Conservation (phyloP, 371 early-diverging fungal species). For the Apophysomyces trapeziformis region DNA sequence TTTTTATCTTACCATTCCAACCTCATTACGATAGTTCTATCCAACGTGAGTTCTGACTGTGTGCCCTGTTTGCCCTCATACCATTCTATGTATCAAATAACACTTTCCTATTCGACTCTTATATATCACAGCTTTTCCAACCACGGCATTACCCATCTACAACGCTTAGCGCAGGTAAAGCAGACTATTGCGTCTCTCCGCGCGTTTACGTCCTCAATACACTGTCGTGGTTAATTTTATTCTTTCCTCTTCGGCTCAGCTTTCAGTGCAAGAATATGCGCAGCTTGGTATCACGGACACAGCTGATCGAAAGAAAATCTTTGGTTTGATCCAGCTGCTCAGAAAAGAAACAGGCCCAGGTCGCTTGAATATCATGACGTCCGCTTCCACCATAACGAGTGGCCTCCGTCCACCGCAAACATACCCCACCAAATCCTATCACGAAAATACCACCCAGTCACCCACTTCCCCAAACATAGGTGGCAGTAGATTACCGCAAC, state of each 20-base stretch:
- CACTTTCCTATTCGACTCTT: background rate
- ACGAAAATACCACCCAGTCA: slow-evolving; percentile 12
- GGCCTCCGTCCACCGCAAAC: slow-evolving; percentile 36
- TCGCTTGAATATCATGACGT: slow-evolving; percentile 19
- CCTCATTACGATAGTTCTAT: background rate
- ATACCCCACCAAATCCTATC: slow-evolving; percentile 1
- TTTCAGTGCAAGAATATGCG: slow-evolving; percentile 86
- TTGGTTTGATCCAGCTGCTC: slow-evolving; percentile 67
- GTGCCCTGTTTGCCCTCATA: background rate
- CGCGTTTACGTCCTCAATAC: slow-evolving; percentile 2
- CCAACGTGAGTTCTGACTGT: background rate
- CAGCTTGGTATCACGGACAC: slow-evolving; percentile 78
- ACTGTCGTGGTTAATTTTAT: slow-evolving; percentile 3
- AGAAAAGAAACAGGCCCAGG: slow-evolving; percentile 38
- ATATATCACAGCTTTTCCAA: slow-evolving; percentile 52
- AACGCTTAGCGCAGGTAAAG: slow-evolving; percentile 59
- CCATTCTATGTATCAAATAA: background rate
- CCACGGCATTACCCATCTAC: slow-evolving; percentile 65
- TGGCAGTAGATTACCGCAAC: slow-evolving; percentile 17
- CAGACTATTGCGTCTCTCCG: background rate
- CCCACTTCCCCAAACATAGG: slow-evolving; percentile 12
- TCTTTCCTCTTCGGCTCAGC: slow-evolving; percentile 35
- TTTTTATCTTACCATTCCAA: background rate
- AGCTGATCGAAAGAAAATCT: slow-evolving; percentile 78
- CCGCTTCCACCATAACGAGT: slow-evolving; percentile 27